Base-by-base conservation (phyloP, 164 flowering plant genomes). In the grape (Vitis vinifera) region DNA sequence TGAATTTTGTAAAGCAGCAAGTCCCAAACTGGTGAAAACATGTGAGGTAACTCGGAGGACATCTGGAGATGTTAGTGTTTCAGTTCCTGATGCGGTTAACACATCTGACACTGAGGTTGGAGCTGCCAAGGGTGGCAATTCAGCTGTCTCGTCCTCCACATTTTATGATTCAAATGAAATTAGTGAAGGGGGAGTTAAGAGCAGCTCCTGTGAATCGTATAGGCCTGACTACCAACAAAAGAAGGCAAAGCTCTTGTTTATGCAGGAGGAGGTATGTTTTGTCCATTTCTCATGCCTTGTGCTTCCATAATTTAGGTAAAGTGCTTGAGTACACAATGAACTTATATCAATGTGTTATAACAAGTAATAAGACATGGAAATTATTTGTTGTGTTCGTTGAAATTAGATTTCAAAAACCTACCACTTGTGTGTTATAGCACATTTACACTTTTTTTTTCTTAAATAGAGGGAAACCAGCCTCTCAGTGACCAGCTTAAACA, bases 251-350 rank as follows among this genome's bases (percentile, higher is more conserved):
- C 94, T 93, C 31, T 66, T 91, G 37, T 83, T 59, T 57, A 82
- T 93, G 90, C 88, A 79, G 29, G 94, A 93, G 49, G 98, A 93
- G 98, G 98, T 88, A 49, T 66, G 88, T 86, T 10, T 52, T 10
- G 31, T 51, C 44, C 30, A 19, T 48, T 50, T 44, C 49, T 27
- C 44, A 37, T 3, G 7, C 44, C 4, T 37, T 3, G 44, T 37
- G 44, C 44, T 4, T 37, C 44, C 44, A 3, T 37, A 37, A 37
- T 37, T 37, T 37, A 37, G 44, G 7, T 37, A 6, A 37, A 37
- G 7, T 37, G 7, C 44, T 37, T 37, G 44, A 37, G 44, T 37
- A 37, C 7, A 37, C 44, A 37, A 37, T 37, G 44, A 37, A 37
- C 44, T 37, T 37, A 37, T 37, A 37, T 37, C 4, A 37, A 37